Percentiles rank a stretch among this genome's conserved stretches.
These are phyloP conservation scores for Dactylonectria macrodidyma DNA, from an alignment of 2,329 filamentous ascomycete genomes.

Conservation along the genomic window DNA sequence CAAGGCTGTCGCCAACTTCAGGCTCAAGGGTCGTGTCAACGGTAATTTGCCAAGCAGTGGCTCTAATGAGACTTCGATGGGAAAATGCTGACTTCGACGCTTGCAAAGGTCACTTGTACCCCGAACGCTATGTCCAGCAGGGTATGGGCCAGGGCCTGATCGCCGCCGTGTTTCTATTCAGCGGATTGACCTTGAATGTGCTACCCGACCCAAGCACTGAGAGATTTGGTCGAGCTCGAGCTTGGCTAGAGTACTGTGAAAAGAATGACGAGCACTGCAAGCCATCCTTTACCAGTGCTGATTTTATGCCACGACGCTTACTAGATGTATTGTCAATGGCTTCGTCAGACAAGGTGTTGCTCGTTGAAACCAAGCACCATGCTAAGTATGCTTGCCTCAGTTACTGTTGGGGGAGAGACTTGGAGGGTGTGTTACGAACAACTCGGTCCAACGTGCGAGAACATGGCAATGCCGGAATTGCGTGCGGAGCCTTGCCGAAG, in stretches of 20 bases:
- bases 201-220: neutral
- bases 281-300: neutral
- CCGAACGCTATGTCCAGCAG: neutral
- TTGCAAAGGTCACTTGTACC: slow-evolving; percentile 4
- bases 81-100: neutral
- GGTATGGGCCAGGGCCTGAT: neutral
- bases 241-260: slow-evolving; percentile 7
- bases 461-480: neutral
- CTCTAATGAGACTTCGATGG: no score
- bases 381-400: slow-evolving; percentile 13
- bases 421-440: neutral
- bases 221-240: slow-evolving; percentile 1
- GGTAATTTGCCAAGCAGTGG: no score
- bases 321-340: slow-evolving; percentile 1
- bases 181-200: no score
- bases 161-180: neutral
- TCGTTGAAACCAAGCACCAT: neutral
- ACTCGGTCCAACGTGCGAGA: neutral
- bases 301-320: slow-evolving; percentile 11
- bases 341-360: neutral
- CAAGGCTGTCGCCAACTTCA: no score
- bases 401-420: slow-evolving; percentile 14
- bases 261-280: neutral
- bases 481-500: neutral
- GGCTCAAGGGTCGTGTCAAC: no score